Percentiles rank a stretch among this genome's conserved stretches.
Evolutionary conservation across 352 stramenopile species (phyloP).

Genomic region (Halophytophthora batemanensis): DNA sequence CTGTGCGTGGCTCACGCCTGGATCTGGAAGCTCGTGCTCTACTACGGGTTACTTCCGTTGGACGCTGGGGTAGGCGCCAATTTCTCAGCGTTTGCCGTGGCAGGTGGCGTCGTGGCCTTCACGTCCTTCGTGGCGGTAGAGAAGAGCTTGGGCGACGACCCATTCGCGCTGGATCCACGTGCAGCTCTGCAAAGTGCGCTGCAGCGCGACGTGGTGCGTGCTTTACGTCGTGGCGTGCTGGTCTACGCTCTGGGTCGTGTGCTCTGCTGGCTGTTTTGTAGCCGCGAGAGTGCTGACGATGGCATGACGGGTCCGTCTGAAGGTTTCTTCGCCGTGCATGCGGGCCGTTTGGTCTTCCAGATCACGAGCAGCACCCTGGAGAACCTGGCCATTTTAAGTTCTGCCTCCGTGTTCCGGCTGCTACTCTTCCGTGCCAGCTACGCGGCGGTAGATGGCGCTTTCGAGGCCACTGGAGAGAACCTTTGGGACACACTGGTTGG

Average conservation of each 20-base stretch:
- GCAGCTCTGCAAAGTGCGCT: slow-evolving; percentile 32
- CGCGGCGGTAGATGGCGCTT: slow-evolving; percentile 17
- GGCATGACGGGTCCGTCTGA: not conserved
- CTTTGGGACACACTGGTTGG: slow-evolving; percentile 34
- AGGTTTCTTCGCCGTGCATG: slow-evolving; percentile 23
- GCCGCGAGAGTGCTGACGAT: not conserved
- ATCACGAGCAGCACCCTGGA: slow-evolving; percentile 43
- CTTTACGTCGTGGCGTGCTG: slow-evolving; percentile 37
- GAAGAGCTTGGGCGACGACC: slow-evolving; percentile 36
- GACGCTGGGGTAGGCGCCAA: slow-evolving; percentile 3
- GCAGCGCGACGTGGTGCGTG: slow-evolving; percentile 43
- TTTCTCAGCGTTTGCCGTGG: slow-evolving; percentile 35
- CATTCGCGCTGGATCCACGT: slow-evolving; percentile 49
- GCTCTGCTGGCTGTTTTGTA: slow-evolving; percentile 20
- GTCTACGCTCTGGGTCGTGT: slow-evolving; percentile 27
- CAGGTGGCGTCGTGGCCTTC: slow-evolving; percentile 40
- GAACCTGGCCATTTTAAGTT: slow-evolving; percentile 38
- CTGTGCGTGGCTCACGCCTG: slow-evolving; percentile 47
- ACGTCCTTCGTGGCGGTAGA: slow-evolving; percentile 42
- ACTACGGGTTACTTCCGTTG: slow-evolving; percentile 25
- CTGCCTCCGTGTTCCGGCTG: slow-evolving; percentile 47
- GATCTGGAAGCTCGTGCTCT: slow-evolving; percentile 47
- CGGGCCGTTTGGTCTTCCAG: slow-evolving; percentile 35
- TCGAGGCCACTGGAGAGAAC: slow-evolving; percentile 13
- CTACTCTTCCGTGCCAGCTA: slow-evolving; percentile 47